phyloP scores from a whole-genome alignment of 164 flowering plant species.

The Paratinospora sagittata region DNA sequence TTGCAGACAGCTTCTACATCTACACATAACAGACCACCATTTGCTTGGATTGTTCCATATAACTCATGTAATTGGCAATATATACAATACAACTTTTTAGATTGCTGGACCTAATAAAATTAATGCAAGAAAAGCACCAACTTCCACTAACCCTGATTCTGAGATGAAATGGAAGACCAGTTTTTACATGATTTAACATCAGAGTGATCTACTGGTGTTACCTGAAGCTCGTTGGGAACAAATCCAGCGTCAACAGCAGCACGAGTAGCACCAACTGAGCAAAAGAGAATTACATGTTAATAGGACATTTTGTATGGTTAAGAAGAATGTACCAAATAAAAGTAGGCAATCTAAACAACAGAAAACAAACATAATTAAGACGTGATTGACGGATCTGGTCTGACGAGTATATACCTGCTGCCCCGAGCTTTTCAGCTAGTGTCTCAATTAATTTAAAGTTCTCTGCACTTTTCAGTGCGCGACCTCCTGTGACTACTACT shows the following conservation, averaged over 20 bases:
- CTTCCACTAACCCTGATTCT: background rate
- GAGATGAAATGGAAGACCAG: background rate
- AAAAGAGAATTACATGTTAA: conserved; percentile 12
- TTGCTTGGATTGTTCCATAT: background rate
- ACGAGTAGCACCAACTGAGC: conserved; percentile 93
- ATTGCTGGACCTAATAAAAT: no score
- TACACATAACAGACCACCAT: no score
- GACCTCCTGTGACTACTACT: conserved; percentile 82
- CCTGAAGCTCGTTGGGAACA: conserved; percentile 99
- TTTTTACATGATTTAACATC: no score
- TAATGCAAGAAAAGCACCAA: background rate
- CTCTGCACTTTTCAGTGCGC: conserved; percentile 85
- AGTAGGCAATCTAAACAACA: no score
- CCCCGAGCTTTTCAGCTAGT: conserved; percentile 96
- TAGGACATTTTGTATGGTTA: no score
- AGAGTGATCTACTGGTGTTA: conserved; percentile 20
- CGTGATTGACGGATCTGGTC: background rate
- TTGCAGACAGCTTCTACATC: no score
- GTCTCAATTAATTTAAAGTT: conserved; percentile 89
- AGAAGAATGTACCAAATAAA: background rate
- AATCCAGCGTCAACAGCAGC: conserved; percentile 99
- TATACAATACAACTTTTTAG: background rate
- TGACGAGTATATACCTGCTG: conserved; percentile 56
- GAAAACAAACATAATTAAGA: background rate
- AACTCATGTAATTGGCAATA: no score